phyloP scores from a whole-genome alignment of 305 asterid genomes.

The Fraxinus floribunda region DNA sequence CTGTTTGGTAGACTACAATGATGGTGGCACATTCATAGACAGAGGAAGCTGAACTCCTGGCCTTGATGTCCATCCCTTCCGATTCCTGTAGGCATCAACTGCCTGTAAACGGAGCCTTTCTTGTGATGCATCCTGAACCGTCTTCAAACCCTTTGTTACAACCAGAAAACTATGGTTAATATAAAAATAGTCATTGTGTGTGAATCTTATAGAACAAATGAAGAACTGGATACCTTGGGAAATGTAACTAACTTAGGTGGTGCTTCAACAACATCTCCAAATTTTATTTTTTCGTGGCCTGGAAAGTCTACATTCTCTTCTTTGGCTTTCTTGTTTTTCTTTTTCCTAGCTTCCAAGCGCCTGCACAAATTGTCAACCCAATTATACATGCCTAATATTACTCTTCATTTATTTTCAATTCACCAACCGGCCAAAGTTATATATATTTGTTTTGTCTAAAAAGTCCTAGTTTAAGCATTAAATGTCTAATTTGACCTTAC shows the following conservation, averaged over 20 bases:
- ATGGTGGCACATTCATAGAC: constrained; percentile 33
- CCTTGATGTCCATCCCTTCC: constrained; percentile 85
- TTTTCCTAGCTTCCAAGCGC: constrained; percentile 64
- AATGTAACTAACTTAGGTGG: constrained; percentile 76
- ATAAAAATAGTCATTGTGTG: background rate
- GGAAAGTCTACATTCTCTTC: constrained; percentile 57
- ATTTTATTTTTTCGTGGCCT: constrained; percentile 62
- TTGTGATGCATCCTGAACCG: constrained; percentile 58
- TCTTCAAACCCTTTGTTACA: constrained; percentile 53
- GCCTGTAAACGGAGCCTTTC: constrained; percentile 90
- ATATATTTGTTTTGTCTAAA: background rate
- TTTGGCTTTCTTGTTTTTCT: constrained; percentile 49
- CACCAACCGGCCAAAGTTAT: background rate
- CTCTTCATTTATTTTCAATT: background rate
- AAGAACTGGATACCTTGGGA: constrained; percentile 61
- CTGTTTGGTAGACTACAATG: constrained; percentile 19
- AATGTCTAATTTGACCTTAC: background rate
- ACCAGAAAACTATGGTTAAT: constrained; percentile 14
- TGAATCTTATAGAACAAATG: background rate
- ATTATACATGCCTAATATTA: background rate
- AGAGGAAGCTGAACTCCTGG: constrained; percentile 70
- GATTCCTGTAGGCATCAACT: constrained; percentile 73
- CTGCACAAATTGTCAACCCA: constrained; percentile 41
- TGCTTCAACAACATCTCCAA: constrained; percentile 87
- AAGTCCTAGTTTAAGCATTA: background rate